A percentile compares a stretch with the other conserved stretches of the same genome.
Evolutionary conservation across 2,329 filamentous ascomycete genomes (phyloP).

Genomic region (Talaromyces albobiverticillius): DNA sequence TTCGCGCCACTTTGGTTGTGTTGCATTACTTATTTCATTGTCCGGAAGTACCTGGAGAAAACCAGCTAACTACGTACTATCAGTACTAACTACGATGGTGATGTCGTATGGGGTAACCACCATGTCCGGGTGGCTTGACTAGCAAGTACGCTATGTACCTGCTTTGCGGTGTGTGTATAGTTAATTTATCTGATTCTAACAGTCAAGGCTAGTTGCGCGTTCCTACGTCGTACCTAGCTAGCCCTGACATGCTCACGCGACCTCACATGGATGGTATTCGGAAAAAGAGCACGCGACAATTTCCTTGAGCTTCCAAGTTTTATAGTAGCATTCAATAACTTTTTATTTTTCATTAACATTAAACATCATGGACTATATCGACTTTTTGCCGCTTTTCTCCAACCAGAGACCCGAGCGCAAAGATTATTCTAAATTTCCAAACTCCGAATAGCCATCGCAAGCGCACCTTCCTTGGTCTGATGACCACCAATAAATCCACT

Average conservation of each 20-base stretch:
- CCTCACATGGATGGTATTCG: neutral
- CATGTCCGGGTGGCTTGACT: neutral
- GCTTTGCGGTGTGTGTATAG: no score
- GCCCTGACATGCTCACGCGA: neutral
- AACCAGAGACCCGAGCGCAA: neutral
- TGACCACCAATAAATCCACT: constrained; percentile 96
- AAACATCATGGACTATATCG: neutral
- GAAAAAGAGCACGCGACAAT: neutral
- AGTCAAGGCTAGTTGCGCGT: neutral
- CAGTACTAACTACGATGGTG: neutral
- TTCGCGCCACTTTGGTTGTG: neutral
- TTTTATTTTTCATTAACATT: neutral
- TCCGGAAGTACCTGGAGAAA: neutral
- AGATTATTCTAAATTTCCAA: constrained; percentile 23
- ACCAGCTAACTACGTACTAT: no score
- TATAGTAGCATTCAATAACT: neutral
- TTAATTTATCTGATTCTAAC: neutral
- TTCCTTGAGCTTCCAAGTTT: no score
- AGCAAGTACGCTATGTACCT: neutral
- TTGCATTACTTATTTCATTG: neutral
- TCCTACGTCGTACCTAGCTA: neutral
- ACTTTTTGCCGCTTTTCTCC: neutral
- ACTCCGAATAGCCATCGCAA: constrained; percentile 68
- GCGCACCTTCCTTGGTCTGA: constrained; percentile 81
- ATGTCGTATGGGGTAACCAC: neutral